These are phyloP conservation scores for Umbelopsis sp. DNA, from an alignment of 192 early-diverging fungal genomes.

Conservation along the genomic window DNA sequence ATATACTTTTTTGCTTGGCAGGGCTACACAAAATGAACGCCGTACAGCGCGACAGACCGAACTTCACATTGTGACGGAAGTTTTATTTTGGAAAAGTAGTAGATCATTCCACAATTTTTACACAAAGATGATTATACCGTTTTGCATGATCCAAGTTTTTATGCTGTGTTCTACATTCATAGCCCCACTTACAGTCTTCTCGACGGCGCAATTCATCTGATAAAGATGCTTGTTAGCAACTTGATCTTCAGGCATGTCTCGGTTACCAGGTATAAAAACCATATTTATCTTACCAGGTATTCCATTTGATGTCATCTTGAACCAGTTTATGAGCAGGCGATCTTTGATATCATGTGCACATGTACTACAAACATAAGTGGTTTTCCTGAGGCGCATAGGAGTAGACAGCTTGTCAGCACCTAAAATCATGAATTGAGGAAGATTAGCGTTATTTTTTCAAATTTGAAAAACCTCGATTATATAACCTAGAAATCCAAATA, in stretches of 20 bases:
- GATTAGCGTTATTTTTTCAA: not conserved
- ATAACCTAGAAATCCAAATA: not conserved
- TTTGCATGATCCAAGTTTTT: not conserved
- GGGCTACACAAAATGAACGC: too few species aligned
- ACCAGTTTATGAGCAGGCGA: not conserved
- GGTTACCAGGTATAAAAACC: not conserved
- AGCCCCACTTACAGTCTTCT: constrained; percentile 7
- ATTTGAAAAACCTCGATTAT: not conserved
- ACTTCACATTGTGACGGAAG: too few species aligned
- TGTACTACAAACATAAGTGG: not conserved
- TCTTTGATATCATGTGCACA: not conserved
- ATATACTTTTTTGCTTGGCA: too few species aligned
- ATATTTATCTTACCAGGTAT: not conserved
- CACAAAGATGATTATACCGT: not conserved
- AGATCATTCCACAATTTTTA: not conserved
- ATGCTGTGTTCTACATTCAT: constrained; percentile 5
- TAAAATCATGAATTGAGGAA: not conserved
- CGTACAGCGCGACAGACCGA: too few species aligned
- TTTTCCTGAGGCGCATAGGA: not conserved
- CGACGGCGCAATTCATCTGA: not conserved
- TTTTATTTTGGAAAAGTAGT: too few species aligned
- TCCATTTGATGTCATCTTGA: not conserved
- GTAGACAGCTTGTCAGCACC: not conserved
- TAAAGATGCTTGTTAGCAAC: not conserved
- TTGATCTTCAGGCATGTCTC: too few species aligned